A percentile compares a stretch with the other conserved stretches of the same genome.
phyloP scores from a whole-genome alignment of 2,329 filamentous ascomycete species.

The Fulvia fulva region DNA sequence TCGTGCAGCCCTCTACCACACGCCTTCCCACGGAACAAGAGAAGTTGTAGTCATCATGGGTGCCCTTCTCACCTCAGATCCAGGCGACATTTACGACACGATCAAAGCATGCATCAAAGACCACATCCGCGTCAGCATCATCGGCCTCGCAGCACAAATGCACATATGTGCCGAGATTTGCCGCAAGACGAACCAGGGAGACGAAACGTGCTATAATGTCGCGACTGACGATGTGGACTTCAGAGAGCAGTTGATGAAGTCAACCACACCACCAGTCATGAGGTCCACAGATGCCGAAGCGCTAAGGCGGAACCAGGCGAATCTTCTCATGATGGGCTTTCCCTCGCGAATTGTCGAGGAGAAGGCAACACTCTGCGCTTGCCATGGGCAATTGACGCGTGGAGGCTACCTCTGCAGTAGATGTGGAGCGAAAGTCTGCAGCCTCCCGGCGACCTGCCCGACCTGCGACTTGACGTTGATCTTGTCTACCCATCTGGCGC shows the following conservation, averaged over 20 bases:
- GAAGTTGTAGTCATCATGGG: constrained; percentile 92
- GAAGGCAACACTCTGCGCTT: constrained; percentile 76
- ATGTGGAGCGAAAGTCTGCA: constrained; percentile 84
- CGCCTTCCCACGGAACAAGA: constrained; percentile 86
- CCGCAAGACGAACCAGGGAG: constrained; percentile 77
- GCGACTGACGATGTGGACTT: constrained; percentile 85
- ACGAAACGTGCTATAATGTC: constrained; percentile 72
- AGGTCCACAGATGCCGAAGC: constrained; percentile 42
- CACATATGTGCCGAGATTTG: constrained; percentile 90
- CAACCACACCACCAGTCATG: constrained; percentile 84
- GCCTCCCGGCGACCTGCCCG: constrained; percentile 84
- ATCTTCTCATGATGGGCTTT: constrained; percentile 95
- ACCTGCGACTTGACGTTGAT: constrained; percentile 89
- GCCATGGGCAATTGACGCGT: constrained; percentile 74
- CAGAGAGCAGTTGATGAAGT: constrained; percentile 78
- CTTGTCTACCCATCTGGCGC: constrained; percentile 83
- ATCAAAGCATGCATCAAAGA: constrained; percentile 74
- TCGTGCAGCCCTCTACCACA: constrained; percentile 84
- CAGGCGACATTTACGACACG: constrained; percentile 91
- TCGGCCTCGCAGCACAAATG: constrained; percentile 86
- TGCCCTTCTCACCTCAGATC: constrained; percentile 83
- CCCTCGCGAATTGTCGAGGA: constrained; percentile 77
- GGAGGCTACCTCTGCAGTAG: constrained; percentile 90
- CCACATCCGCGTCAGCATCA: constrained; percentile 79
- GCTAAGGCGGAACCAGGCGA: constrained; percentile 42